Evolutionary conservation across 371 early-diverging fungal species (phyloP).

Genomic region (Apophysomyces ossiformis): DNA sequence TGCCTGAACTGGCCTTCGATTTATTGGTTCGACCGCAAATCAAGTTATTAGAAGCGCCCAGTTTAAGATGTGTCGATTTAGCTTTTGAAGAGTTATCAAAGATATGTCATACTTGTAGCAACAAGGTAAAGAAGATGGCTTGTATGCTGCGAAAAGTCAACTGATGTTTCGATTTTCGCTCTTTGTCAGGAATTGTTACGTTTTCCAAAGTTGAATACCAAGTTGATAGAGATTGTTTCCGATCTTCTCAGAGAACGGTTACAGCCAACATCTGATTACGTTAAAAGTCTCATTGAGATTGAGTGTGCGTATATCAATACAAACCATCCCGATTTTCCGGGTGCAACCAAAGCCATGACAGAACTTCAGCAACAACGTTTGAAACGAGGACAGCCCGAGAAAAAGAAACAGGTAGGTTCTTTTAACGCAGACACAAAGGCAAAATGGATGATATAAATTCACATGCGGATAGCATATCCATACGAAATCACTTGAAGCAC

Average conservation of each 20-base stretch:
- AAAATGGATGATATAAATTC: not conserved
- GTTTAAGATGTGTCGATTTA: slow-evolving; percentile 83
- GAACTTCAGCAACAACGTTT: slow-evolving; percentile 40
- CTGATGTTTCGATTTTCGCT: not conserved
- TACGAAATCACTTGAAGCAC: not conserved
- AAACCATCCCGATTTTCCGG: slow-evolving; percentile 92
- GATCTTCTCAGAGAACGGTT: slow-evolving; percentile 83
- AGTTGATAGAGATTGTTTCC: slow-evolving; percentile 80
- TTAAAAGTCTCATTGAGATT: slow-evolving; percentile 87
- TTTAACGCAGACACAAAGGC: not conserved
- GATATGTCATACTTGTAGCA: slow-evolving; percentile 86
- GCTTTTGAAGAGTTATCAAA: slow-evolving; percentile 89
- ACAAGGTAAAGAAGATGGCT: slow-evolving; percentile 46
- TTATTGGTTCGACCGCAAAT: slow-evolving; percentile 86
- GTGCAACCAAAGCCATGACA: slow-evolving; percentile 82
- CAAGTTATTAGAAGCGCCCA: slow-evolving; percentile 79
- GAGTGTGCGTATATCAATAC: slow-evolving; percentile 94
- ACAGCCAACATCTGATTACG: slow-evolving; percentile 76
- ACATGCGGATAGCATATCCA: not conserved
- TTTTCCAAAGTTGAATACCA: slow-evolving; percentile 85
- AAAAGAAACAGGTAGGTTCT: slow-evolving; percentile 2
- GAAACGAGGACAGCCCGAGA: not conserved
- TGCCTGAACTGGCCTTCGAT: slow-evolving; percentile 91
- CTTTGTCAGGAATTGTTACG: slow-evolving; percentile 66
- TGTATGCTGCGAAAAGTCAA: too few species aligned